Evolutionary conservation across 2,329 filamentous ascomycete species (phyloP), one percentile per base, ranked within the genome.

Genomic region (Pezicula rhizophila): DNA sequence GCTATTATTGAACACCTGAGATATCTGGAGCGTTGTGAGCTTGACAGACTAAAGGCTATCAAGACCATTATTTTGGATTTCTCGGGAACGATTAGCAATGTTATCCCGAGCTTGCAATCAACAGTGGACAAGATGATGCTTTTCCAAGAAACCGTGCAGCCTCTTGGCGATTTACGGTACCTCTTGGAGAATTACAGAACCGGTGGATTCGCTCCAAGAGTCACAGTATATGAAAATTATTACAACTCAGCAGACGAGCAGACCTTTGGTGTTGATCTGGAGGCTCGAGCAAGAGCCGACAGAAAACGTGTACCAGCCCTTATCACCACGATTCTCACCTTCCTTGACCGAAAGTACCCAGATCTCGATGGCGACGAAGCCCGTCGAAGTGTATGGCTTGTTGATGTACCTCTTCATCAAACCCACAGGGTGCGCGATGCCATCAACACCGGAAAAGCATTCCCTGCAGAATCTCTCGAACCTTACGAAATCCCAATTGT

Each of bases 121-220:
- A 90, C 91, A 0, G 90, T 99, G 20, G 93, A 99, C 71, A 90
- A 95, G 65, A 96, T 99, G 91, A 90, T 99, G 84, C 78, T 99
- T 42, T 99, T 95, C 71, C 93, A 99, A 68, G 93, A 99, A 74
- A 97, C 93, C 0, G 88, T 99, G n/a, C 93, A 97, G 68, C 93
- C 93, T 5, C 67, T 84, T 42, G 87, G 89, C 35, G 93, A 99
- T 68, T 73, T 99, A 58, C 81, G 93, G 55, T 99, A 97, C 67
- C 78, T 99, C 52, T 77, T 99, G 41, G 93, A 99, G 71, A 99
- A 92, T 66, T 99, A 99, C 70, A 85, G 91, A 54, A 99, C 93
- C 6, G 93, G 93, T 54, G 88, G 85, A 57, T 99, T 95, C 66
- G 81, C 89, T 45, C 93, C 93, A 8, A 91, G 82, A 61, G 92